These are phyloP conservation scores for Hordeum pubiflorum DNA, from an alignment of 202 grass and related monocot genomes.

Conservation along the genomic window DNA sequence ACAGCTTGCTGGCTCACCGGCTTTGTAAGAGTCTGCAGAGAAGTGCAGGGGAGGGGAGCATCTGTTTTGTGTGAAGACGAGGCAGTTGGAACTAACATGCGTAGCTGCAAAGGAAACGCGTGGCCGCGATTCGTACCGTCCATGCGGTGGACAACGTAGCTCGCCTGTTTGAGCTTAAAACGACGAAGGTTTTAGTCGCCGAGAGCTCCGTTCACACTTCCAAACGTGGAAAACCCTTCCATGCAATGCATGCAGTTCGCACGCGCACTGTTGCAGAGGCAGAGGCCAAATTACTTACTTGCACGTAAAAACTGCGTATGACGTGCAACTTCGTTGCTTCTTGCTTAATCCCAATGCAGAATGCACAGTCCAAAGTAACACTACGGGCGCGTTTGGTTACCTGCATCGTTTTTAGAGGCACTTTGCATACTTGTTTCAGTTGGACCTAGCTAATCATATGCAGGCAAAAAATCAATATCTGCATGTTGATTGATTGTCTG, in stretches of 20 bases:
- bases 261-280: background rate
- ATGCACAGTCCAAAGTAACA: too few relatives aligned
- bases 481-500: too few relatives aligned
- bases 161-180: background rate
- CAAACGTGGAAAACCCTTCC: too few relatives aligned
- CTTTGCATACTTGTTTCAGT: too few relatives aligned
- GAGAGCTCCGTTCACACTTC: too few relatives aligned
- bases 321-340: too few relatives aligned
- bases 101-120: conserved; percentile 1
- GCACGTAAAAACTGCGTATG: background rate
- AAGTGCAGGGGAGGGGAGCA: background rate
- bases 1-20: background rate
- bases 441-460: too few relatives aligned
- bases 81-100: conserved; percentile 19
- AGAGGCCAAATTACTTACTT: background rate
- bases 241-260: background rate
- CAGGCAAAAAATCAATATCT: too few relatives aligned
- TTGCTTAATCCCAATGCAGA: too few relatives aligned
- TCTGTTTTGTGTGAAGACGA: conserved; percentile 24
- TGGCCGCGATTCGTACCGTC: background rate
- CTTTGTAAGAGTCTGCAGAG: background rate
- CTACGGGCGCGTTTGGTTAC: too few relatives aligned
- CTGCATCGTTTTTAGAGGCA: too few relatives aligned
- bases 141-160: background rate
- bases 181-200: too few relatives aligned